Conservation (phyloP, 2,329 filamentous ascomycete species). For the Graphilbum ipis-grandicollis region DNA sequence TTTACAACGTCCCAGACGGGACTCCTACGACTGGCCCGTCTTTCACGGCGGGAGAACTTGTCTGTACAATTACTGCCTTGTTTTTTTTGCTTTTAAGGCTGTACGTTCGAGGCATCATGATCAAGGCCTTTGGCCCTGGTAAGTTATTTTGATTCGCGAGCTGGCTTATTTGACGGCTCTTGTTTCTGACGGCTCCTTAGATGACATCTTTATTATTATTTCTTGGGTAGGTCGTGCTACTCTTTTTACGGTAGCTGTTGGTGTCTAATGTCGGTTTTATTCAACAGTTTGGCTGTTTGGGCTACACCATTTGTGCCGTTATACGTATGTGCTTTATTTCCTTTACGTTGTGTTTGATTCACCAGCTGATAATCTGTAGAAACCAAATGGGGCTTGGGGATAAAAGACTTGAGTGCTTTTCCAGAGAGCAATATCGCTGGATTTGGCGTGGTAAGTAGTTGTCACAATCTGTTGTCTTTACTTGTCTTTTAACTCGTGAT, state of each 20-base stretch:
- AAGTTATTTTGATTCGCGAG: slow-evolving; percentile 3
- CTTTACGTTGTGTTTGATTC: not conserved
- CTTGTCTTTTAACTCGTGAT: slow-evolving; percentile 1
- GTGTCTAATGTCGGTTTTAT: not conserved
- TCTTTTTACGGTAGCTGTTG: too few relatives aligned
- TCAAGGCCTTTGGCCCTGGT: slow-evolving; percentile 19
- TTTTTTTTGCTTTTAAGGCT: slow-evolving; percentile 15
- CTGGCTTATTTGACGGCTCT: too few relatives aligned
- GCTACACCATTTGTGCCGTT: slow-evolving; percentile 18
- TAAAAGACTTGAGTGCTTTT: slow-evolving; percentile 18
- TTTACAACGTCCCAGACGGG: slow-evolving; percentile 17
- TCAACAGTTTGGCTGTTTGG: slow-evolving; percentile 14
- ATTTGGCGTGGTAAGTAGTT: slow-evolving; percentile 19
- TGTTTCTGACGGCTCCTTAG: slow-evolving; percentile 6
- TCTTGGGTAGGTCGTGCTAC: slow-evolving; percentile 14
- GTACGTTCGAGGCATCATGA: slow-evolving; percentile 17
- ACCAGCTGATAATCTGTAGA: slow-evolving; percentile 14
- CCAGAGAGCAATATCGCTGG: slow-evolving; percentile 19
- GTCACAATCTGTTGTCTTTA: not conserved
- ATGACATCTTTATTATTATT: slow-evolving; percentile 16
- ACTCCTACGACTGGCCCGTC: slow-evolving; percentile 17
- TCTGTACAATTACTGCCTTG: slow-evolving; percentile 16
- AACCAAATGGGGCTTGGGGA: slow-evolving; percentile 24
- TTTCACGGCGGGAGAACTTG: slow-evolving; percentile 14
- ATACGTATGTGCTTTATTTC: slow-evolving; percentile 15